Percentiles rank a stretch among this genome's conserved stretches.
Evolutionary conservation across 2,329 filamentous ascomycete species (phyloP).

Genomic region (Scedosporium aurantiacum): DNA sequence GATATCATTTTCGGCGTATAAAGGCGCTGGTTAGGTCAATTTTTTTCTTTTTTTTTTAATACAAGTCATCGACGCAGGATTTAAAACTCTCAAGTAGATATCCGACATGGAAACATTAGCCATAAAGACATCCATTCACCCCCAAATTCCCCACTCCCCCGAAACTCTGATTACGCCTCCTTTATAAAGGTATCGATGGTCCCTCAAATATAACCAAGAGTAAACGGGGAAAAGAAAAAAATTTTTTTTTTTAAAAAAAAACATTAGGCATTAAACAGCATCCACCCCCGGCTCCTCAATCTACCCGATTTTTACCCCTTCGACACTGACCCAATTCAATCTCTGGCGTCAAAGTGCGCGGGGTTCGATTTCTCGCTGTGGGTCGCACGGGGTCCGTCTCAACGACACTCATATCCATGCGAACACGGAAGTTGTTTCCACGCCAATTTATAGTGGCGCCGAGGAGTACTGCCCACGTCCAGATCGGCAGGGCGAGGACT

Average conservation of each 20-base stretch:
- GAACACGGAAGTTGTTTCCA: conserved; percentile 70
- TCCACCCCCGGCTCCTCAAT: conserved; percentile 3
- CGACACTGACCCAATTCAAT: conserved; percentile 9
- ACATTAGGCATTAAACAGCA: conserved; percentile 6
- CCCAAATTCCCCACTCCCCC: not conserved
- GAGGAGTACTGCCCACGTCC: conserved; percentile 81
- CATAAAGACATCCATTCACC: not conserved
- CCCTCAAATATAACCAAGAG: not conserved
- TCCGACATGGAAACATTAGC: not conserved
- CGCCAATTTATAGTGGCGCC: conserved; percentile 83
- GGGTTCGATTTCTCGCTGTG: not conserved
- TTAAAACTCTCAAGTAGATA: not conserved
- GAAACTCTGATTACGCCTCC: not conserved
- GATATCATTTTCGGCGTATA: too few relatives aligned
- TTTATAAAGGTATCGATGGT: not conserved
- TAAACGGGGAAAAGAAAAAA: not conserved
- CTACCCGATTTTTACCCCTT: conserved; percentile 9
- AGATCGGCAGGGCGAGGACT: conserved; percentile 72
- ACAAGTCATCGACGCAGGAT: not conserved
- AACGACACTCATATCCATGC: conserved; percentile 70
- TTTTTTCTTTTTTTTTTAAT: not conserved
- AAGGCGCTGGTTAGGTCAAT: too few relatives aligned
- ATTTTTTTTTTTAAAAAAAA: not conserved
- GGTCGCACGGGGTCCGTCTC: conserved; percentile 20
- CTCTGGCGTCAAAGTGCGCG: conserved; percentile 9